Percentiles rank a stretch among this genome's conserved stretches.
phyloP scores from a whole-genome alignment of 768 basidiomycete genomes.

The Austroboletus festivus region DNA sequence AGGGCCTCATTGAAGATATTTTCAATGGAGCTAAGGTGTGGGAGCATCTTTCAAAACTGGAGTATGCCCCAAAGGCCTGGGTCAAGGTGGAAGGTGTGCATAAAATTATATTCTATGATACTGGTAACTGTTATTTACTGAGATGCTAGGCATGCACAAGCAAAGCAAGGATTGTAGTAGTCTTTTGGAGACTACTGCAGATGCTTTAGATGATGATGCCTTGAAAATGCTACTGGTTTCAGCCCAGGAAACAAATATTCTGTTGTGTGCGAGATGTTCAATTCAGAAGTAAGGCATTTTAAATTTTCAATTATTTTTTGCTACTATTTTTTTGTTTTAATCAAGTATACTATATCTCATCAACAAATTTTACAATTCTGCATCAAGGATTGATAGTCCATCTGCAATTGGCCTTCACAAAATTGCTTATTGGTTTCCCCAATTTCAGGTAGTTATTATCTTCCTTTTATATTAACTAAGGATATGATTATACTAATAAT shows the following conservation, averaged over 20 bases:
- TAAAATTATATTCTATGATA: background rate
- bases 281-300: background rate
- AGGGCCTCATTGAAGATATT: background rate
- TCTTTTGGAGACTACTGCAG: background rate
- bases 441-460: no score
- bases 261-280: slow-evolving; percentile 7
- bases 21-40: background rate
- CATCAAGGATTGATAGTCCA: background rate
- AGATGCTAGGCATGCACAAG: background rate
- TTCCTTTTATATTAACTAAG: no score
- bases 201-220: background rate
- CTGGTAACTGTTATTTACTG: background rate
- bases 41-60: background rate
- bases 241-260: slow-evolving; percentile 5
- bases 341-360: background rate
- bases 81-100: background rate
- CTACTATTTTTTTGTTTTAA: background rate
- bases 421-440: slow-evolving; percentile 7
- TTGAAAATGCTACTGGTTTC: slow-evolving; percentile 6
- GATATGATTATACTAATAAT: no score
- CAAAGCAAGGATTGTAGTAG: background rate
- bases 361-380: background rate
- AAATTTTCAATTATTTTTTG: background rate
- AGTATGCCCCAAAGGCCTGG: background rate
- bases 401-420: background rate